Evolutionary conservation across 148 eudicot genomes (phyloP).

Genomic region (Heliosperma pusillum): DNA sequence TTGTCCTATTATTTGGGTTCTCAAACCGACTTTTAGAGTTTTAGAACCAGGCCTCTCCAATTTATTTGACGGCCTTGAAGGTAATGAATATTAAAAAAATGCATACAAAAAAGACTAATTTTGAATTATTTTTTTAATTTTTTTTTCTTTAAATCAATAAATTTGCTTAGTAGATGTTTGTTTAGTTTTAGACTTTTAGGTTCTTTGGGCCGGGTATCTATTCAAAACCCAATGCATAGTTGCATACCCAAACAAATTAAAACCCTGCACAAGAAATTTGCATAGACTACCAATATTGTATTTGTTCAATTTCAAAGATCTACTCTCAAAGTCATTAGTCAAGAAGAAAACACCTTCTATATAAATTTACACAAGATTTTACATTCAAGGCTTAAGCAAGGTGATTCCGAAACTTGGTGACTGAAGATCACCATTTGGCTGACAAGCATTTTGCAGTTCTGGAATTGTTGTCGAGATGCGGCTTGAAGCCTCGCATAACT

Average conservation of each 20-base stretch:
- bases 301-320: constrained; percentile 7
- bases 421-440: constrained; percentile 62
- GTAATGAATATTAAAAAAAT: too few species aligned
- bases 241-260: neutral
- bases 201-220: too few species aligned
- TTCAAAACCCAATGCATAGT: too few species aligned
- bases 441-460: constrained; percentile 72
- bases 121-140: too few species aligned
- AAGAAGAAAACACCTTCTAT: constrained; percentile 19
- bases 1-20: too few species aligned
- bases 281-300: constrained; percentile 1
- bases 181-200: too few species aligned
- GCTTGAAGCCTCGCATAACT: constrained; percentile 64
- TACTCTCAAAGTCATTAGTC: constrained; percentile 19
- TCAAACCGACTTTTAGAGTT: too few species aligned
- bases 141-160: too few species aligned
- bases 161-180: too few species aligned
- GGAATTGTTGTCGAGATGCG: constrained; percentile 38
- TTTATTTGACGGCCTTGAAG: too few species aligned
- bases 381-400: constrained; percentile 12
- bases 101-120: too few species aligned
- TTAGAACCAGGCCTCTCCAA: too few species aligned
- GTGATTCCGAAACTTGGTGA: constrained; percentile 1
- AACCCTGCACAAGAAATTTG: constrained; percentile 8
- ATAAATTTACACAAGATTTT: constrained; percentile 31